Percentiles rank a stretch among this genome's conserved stretches.
Evolutionary conservation across 352 stramenopile species (phyloP).

Genomic region (Pythium folliculosum): DNA sequence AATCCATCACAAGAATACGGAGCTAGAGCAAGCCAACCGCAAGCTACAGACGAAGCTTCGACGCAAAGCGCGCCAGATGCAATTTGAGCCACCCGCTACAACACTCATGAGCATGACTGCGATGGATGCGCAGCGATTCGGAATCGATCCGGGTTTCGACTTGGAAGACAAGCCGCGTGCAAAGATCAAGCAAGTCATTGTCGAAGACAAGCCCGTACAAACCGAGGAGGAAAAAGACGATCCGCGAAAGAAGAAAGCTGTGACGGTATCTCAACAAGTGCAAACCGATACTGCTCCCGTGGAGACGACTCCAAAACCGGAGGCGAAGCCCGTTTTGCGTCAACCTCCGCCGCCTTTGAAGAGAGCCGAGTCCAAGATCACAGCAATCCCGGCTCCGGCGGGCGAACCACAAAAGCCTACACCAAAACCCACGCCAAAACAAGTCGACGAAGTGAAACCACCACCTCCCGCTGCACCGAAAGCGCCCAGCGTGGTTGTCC

Average conservation of each 20-base stretch:
- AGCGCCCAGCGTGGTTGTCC: not conserved
- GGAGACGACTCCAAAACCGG: not conserved
- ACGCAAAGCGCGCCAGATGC: constrained; percentile 36
- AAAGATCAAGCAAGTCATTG: constrained; percentile 3
- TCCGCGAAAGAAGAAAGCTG: not conserved
- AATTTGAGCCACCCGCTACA: constrained; percentile 27
- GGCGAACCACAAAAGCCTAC: not conserved
- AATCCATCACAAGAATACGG: constrained; percentile 66
- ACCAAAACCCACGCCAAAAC: not conserved
- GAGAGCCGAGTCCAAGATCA: constrained; percentile 8
- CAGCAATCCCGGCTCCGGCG: not conserved
- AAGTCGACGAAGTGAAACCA: constrained; percentile 7
- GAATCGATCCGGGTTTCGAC: constrained; percentile 47
- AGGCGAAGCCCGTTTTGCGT: constrained; percentile 14
- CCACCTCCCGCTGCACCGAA: not conserved
- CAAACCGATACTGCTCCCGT: constrained; percentile 30
- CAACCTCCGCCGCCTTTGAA: not conserved
- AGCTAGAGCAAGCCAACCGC: constrained; percentile 57
- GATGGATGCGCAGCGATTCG: constrained; percentile 67
- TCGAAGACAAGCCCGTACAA: constrained; percentile 62
- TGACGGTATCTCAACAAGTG: constrained; percentile 26
- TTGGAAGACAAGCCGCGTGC: constrained; percentile 2
- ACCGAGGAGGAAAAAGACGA: constrained; percentile 45
- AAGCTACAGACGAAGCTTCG: constrained; percentile 53
- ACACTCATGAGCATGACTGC: constrained; percentile 56